These are phyloP conservation scores for Abortiporus biennis DNA, from an alignment of 1,284 basidiomycete species.

Conservation along the genomic window DNA sequence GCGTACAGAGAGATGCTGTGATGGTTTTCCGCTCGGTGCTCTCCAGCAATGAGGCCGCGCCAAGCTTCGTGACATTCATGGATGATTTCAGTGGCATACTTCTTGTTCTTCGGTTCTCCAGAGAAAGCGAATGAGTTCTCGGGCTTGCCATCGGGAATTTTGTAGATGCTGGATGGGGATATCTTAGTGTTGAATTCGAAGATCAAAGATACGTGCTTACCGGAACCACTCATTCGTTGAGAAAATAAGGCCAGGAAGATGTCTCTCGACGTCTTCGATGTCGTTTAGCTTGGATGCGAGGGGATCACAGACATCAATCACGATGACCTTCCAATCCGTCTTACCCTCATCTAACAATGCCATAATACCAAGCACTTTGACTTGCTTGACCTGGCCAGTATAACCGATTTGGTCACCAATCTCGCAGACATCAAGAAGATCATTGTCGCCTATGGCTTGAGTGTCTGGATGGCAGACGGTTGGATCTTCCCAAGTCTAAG, in stretches of 20 bases:
- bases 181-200: too few species aligned
- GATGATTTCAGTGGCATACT: conserved; percentile 96
- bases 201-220: too few species aligned
- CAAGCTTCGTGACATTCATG: conserved; percentile 98
- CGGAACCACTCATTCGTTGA: conserved; percentile 98
- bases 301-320: conserved; percentile 94
- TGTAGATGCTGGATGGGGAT: conserved; percentile 99
- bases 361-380: conserved; percentile 99
- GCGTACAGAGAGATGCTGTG: too few species aligned
- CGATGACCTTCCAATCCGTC: conserved; percentile 98
- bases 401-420: conserved; percentile 98
- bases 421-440: conserved; percentile 98
- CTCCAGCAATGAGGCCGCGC: conserved; percentile 70
- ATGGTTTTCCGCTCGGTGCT: too few species aligned
- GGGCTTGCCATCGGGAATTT: conserved; percentile 96
- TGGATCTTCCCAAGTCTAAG: conserved; percentile 98
- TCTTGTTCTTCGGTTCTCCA: conserved; percentile 98
- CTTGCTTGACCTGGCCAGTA: conserved; percentile 97
- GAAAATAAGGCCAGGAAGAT: conserved; percentile 91
- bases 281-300: conserved; percentile 95
- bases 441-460: conserved; percentile 98
- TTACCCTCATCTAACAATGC: conserved; percentile 96
- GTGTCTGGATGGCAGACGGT: conserved; percentile 85
- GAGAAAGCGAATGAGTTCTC: conserved; percentile 99
- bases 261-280: conserved; percentile 97